Percentiles rank a stretch among this genome's conserved stretches.
These are phyloP conservation scores for Allium cepa DNA, from an alignment of 106 monocot species.

Conservation along the genomic window DNA sequence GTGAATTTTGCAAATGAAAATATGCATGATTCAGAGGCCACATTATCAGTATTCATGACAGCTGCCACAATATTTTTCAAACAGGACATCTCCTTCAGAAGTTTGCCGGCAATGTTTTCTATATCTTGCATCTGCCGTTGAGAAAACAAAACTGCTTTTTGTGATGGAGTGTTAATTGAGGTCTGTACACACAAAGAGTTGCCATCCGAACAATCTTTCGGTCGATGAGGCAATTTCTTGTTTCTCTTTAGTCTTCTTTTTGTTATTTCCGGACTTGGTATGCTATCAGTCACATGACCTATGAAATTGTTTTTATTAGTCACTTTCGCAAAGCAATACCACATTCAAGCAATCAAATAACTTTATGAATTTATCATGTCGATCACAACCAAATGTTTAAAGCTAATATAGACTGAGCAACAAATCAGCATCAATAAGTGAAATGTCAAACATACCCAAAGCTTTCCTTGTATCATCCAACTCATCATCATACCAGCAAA, in stretches of 20 bases:
- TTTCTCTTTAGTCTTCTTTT: conserved; percentile 21
- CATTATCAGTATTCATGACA: not conserved
- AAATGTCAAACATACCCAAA: conserved; percentile 25
- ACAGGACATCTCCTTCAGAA: conserved; percentile 48
- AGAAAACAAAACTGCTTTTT: conserved; percentile 68
- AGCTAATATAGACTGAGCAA: too few species aligned
- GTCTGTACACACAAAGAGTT: too few species aligned
- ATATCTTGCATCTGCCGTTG: conserved; percentile 72
- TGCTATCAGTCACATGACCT: conserved; percentile 1
- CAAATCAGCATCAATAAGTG: too few species aligned
- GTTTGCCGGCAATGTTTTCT: conserved; percentile 43
- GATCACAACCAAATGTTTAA: too few species aligned
- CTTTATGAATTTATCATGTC: too few species aligned
- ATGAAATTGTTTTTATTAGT: not conserved
- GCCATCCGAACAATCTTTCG: not conserved
- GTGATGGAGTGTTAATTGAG: conserved; percentile 7
- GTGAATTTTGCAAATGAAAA: too few species aligned
- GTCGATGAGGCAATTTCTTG: conserved; percentile 5
- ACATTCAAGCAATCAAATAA: too few species aligned
- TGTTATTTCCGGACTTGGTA: conserved; percentile 9
- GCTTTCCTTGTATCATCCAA: conserved; percentile 23
- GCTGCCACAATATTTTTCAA: conserved; percentile 55
- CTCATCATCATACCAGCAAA: conserved; percentile 33
- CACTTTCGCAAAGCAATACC: too few species aligned
- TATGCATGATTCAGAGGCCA: too few species aligned